A percentile compares a stretch with the other conserved stretches of the same genome.
These are phyloP conservation scores for Blastocystis sp. DNA, from an alignment of 352 stramenopile species.

Conservation along the genomic window DNA sequence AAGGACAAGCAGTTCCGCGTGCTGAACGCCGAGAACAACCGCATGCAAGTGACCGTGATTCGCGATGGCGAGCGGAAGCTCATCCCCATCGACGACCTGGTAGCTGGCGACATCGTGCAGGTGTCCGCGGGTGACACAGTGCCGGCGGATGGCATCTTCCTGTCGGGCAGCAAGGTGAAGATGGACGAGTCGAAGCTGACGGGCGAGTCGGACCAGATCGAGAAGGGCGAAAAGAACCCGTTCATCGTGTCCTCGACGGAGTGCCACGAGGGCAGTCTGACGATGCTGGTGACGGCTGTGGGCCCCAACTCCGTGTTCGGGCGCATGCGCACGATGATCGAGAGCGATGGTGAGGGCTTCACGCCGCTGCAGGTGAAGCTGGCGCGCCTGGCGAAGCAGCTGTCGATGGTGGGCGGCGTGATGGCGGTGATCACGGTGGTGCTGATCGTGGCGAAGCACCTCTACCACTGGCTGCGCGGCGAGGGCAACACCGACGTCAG, in stretches of 20 bases:
- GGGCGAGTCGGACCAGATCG: conserved; percentile 87
- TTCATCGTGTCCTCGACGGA: conserved; percentile 83
- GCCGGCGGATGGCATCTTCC: conserved; percentile 86
- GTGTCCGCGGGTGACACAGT: conserved; percentile 73
- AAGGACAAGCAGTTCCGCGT: conserved; percentile 83
- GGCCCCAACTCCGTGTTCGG: conserved; percentile 81
- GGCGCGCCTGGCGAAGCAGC: conserved; percentile 83
- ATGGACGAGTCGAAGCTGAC: conserved; percentile 91
- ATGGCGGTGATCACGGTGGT: conserved; percentile 82
- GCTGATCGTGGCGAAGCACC: conserved; percentile 73
- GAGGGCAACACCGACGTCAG: conserved; percentile 72
- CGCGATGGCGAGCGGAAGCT: conserved; percentile 58
- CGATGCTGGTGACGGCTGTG: conserved; percentile 79
- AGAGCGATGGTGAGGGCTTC: conserved; percentile 78
- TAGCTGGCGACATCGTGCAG: conserved; percentile 70
- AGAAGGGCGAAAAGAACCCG: conserved; percentile 79
- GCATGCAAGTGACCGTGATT: conserved; percentile 72
- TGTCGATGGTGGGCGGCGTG: conserved; percentile 78
- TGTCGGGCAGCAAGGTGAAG: conserved; percentile 86
- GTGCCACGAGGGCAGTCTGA: conserved; percentile 75
- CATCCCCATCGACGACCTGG: conserved; percentile 66
- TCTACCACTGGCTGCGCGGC: conserved; percentile 62
- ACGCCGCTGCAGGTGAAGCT: conserved; percentile 88
- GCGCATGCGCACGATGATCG: conserved; percentile 84
- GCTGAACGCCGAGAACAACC: conserved; percentile 79